A percentile compares a stretch with the other conserved stretches of the same genome.
Conservation (phyloP, 139 green algal genomes). For the Diplosphaera chodatii region DNA sequence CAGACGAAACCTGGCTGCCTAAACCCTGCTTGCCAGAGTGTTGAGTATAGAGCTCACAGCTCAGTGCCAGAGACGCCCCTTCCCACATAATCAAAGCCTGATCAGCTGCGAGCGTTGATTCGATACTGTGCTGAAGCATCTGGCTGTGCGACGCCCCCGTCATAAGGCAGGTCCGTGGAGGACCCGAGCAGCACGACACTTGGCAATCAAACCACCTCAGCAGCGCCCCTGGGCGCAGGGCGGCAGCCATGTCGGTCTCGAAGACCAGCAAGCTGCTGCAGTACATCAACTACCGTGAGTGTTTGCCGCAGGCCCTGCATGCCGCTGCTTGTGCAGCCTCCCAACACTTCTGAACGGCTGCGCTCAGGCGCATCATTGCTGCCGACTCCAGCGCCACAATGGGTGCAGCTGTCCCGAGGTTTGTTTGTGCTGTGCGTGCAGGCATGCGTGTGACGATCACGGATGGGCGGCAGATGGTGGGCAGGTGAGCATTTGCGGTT, state of each 20-base stretch:
- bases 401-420: neutral
- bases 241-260: conserved; percentile 67
- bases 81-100: too few relatives aligned
- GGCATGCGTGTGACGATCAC: conserved; percentile 82
- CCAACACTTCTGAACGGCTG: neutral
- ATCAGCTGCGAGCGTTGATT: too few relatives aligned
- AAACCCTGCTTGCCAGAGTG: too few relatives aligned
- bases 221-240: neutral
- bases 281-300: conserved; percentile 96
- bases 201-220: neutral
- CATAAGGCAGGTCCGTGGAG: too few relatives aligned
- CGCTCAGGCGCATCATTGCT: neutral
- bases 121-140: too few relatives aligned
- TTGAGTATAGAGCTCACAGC: too few relatives aligned
- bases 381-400: neutral
- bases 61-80: too few relatives aligned
- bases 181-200: too few relatives aligned
- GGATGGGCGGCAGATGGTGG: conserved; percentile 88
- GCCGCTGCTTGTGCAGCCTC: neutral
- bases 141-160: too few relatives aligned
- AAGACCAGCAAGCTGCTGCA: conserved; percentile 91
- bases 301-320: too few relatives aligned
- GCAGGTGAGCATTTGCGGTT: conserved; percentile 53
- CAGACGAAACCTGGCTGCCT: too few relatives aligned
- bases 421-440: conserved; percentile 23